Evolutionary conservation across 192 early-diverging fungal species (phyloP), one percentile per base, ranked within the genome.

Genomic region (Podila horticola): DNA sequence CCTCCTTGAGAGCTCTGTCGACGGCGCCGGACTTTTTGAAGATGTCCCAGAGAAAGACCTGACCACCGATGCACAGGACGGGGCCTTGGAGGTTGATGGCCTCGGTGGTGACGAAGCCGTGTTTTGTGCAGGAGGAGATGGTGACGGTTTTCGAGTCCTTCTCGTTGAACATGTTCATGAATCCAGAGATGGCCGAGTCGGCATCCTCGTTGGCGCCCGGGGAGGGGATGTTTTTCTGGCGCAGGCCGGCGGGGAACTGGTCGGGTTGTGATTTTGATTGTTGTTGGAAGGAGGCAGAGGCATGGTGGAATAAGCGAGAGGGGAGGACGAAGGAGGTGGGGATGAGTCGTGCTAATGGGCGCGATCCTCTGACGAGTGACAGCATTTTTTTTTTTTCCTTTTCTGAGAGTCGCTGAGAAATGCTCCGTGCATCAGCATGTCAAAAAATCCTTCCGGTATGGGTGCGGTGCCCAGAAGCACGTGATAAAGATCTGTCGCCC

Each of bases 91-190:
- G 55, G 9, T 79, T 66, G 26, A 88, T 74, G 24, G 83, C 82
- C 45, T 86, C 84, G 9, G 85, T 84, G 17, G 86, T 77, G 3
- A 90, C 84, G 68, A 90, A 89, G 0, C 89, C 89, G 66, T 88
- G 63, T 59, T 86, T 86, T 34, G 85, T 90, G 28, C 88, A 83
- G 3, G 72, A 66, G 57, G 82, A 82, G 41, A 88, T 76, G 17
- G 84, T 79, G 19, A 79, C 82, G 2, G 86, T 85, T 29, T 77
- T 69, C 6, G 79, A 79, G 17, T 73, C 74, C 13, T 64, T 74
- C 28, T 83, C 84, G 59, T 86, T 86, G 72, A 89, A 90, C 88
- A 90, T 87, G 49, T 90, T 90, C 48, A 63, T 79, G 72, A 90
- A 90, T 22, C 84, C 85, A 13, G 85, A 83, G 22, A 81, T 81